Evolutionary conservation across 1,284 basidiomycete species (phyloP), one percentile per base, ranked within the genome.

Genomic region (Papiliotrema nemorosa): DNA sequence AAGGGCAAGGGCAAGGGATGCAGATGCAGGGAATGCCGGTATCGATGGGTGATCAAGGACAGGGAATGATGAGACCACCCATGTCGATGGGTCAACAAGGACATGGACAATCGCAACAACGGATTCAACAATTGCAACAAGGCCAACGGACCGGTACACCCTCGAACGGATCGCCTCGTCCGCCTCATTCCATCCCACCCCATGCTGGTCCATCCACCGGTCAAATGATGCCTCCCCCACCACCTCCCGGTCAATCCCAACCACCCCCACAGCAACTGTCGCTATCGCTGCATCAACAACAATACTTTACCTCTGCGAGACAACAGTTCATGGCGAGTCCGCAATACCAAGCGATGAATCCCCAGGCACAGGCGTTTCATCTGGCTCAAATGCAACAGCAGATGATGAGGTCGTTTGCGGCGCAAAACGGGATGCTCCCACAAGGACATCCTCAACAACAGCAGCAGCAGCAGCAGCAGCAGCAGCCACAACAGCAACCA

Each of bases 1-100:
- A 39, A 39, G 21, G 39, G 51, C 35, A 14, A 47, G n/a, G n/a
- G n/a, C 27, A 45, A 40, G 14, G 37, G 37, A 22, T 39, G 14
- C 37, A 39, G 47, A 31, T 70, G 51, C 66, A 66, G 45, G 55
- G 58, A 29, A 60, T 64, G 43, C 50, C 70, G 53, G 55, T 44
- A 35, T 46, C 51, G 45, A 59, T 70, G 54, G 63, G 71, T 40
- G 56, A 60, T 38, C 54, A 55, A 29, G 50, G 44, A 41, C 57
- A 63, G 48, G 66, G 49, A 31, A 59, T 59, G 47, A 50, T 50
- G 24, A 38, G 49, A 31, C 52, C 56, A 40, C 56, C 46, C 47
- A 59, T 58, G 35, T 58, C 58, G 35, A 54, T 58, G 39, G 63
- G 59, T 27, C 57, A 60, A 37, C 62, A 57, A 29, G 53, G 54